Evolutionary conservation across 1,284 basidiomycete genomes (phyloP), one percentile per base, ranked within the genome.

Genomic region (Mycocalia duriaeana): DNA sequence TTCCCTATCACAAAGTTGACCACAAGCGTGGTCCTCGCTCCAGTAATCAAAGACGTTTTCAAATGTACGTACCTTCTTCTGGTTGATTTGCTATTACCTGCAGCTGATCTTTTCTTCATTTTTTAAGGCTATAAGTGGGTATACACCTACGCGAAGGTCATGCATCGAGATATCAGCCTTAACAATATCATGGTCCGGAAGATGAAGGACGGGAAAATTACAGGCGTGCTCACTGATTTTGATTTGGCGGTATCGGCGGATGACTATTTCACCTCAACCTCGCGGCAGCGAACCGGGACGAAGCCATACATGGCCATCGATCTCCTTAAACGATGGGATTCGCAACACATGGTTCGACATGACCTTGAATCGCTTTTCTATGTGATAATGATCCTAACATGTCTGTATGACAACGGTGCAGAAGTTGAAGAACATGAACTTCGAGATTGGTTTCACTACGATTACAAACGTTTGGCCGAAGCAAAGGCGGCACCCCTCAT

Each of bases 321-420:
- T 20, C 46, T 57, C 1, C 48, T 55, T 20, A 18, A 35, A 5
- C 9, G 37, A 2, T 26, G 14, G 2, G n/a, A 13, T 13, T 28
- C 31, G 16, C 22, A 11, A 5, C 52, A 53, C 41, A 20, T 40
- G 23, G 44, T 46, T 44, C 48, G 52, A 20, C 55, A 53, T n/a
- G 45, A 58, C 36, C 47, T 57, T 5, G 55, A 58, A 36, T 58
- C 55, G 1, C 41, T 58, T 6, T 49, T 57, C 37, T 57, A 55
- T 20, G 49, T 53, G 19, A 25, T 58, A 23, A 23, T 42, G 2
- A 47, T 28, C 41, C 26, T 48, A 26, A 36, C 28, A 19, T 13
- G 31, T 46, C n/a, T 25, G 16, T 44, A 48, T 19, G 18, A 47
- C n/a, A 34, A 36, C n/a, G 40, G 46, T n/a, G 9, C 22, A 47